Base-by-base conservation (phyloP, 1,284 basidiomycete species). In the Trichosporon ovoides region DNA sequence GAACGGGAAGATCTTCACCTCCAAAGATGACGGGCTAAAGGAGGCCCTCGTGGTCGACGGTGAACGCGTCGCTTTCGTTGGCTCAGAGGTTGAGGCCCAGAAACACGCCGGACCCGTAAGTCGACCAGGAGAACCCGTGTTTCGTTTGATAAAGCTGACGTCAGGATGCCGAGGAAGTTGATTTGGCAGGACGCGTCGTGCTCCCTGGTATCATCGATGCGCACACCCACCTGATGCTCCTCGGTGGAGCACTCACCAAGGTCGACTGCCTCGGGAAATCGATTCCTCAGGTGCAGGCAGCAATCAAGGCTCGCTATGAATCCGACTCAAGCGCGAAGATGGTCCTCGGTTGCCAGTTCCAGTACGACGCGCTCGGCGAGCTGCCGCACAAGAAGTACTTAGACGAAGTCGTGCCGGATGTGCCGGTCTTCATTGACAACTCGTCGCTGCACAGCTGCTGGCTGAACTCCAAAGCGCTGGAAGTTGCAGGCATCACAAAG, bases 191-290 rank as follows among this genome's bases (percentile, higher is more conserved):
- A 20, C 22, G 38, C 18, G 61, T 68, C 38, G 63, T 72, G 14
- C 55, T 73, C 0, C 69, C 71, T 0, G 71, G 68, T n/a, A 49
- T 73, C 48, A 65, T 70, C 38, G 71, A 71, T 52, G 68, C 61
- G 0, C 71, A 73, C 57, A 65, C 66, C 1, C 71, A 73, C 49
- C 59, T 70, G 11, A 57, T 64, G 50, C 60, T 66, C 60, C 43
- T 69, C 11, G 71, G 71, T 16, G 55, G 56, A 10, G 58, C 61
- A 5, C 55, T 70, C 20, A 53, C 59, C 53, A 64, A 66, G 51
- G 33, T 68, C 57, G 58, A 66, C 53, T 58, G 60, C 37, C 34
- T 65, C 12, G 55, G 59, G 14, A 51, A 53, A 19, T 58, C 35
- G 14, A 50, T 64, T 22, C 36, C 36, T 4, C 46, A 64, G 40